Base-by-base conservation (phyloP, 257 asterid species). In the Eustoma russellianum region DNA sequence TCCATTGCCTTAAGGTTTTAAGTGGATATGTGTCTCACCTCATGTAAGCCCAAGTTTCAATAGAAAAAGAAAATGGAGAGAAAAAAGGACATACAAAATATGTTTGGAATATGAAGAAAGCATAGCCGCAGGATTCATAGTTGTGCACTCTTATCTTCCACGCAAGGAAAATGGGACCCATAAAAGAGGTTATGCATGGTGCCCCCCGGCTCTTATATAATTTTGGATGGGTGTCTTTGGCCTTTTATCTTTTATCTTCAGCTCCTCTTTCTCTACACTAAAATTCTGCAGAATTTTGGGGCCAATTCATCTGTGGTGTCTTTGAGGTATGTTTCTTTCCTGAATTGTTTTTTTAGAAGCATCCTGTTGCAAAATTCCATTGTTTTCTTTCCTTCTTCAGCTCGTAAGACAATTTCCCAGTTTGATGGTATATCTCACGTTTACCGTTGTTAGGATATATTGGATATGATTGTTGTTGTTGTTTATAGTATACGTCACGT, bases 71-170 rank as follows among this genome's bases (percentile, higher is more conserved):
- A 24, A 24, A 24, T 3, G 28, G 30, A 24, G n/a, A n/a, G n/a
- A 24, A 24, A 24, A 24, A 24, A 24, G 30, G 30, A 24, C 30
- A 24, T 24, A 4, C 30, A 24, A 24, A 24, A 24, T 24, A 24
- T 24, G 30, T 24, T 2, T 24, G 30, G 2, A 24, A 24, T 24
- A 4, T 24, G 30, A 10, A 17, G 7, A 16, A 19, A 5, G 33
- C 69, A 33, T 66, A 60, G 80, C 83, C 77, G 70, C 70, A 72
- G 62, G 81, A 64, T 62, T 57, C 48, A 35, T 30, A 50, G 33
- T 15, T 52, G 67, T 12, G 63, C 38, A 43, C 60, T 73, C 93
- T 88, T 88, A 88, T 88, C 96, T 78, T 83, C 93, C 83, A 87
- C 82, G 89, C 64, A 47, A 50, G 6, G 10, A 8, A 7, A 1